A percentile compares a stretch with the other conserved stretches of the same genome.
Evolutionary conservation across 2,329 filamentous ascomycete species (phyloP).

Genomic region (Diplodia seriata): DNA sequence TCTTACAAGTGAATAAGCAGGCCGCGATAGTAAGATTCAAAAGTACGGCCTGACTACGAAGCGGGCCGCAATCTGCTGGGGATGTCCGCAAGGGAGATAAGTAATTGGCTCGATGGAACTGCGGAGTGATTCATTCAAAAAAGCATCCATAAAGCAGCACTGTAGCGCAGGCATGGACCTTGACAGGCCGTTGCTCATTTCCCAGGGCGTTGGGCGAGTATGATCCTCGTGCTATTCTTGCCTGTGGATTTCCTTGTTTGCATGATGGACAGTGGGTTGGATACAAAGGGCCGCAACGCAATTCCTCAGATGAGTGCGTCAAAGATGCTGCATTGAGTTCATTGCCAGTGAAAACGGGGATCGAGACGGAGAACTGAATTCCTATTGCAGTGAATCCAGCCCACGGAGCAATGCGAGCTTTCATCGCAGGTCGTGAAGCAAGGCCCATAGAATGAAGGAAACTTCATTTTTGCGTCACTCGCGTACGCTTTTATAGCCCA

Average conservation of each 20-base stretch:
- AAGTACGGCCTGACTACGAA: not conserved
- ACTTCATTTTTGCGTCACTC: constrained; percentile 30
- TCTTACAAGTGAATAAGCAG: not conserved
- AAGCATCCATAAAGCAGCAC: not conserved
- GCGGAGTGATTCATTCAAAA: not conserved
- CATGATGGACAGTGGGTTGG: not conserved
- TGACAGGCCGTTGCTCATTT: not conserved
- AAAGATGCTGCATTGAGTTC: not conserved
- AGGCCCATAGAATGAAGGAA: constrained; percentile 25
- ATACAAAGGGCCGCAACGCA: not conserved
- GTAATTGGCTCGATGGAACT: not conserved
- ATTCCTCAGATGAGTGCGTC: not conserved
- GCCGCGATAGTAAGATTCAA: not conserved
- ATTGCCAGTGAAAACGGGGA: not conserved
- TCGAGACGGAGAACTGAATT: constrained; percentile 23
- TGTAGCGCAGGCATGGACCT: not conserved
- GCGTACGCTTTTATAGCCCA: constrained; percentile 30
- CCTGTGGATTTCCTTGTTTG: not conserved
- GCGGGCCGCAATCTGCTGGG: not conserved
- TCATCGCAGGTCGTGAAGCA: constrained; percentile 29
- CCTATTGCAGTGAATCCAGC: constrained; percentile 15
- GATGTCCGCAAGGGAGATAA: not conserved
- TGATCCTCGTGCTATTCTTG: not conserved
- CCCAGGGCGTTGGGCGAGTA: not conserved
- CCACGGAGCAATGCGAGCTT: constrained; percentile 3